A percentile compares a stretch with the other conserved stretches of the same genome.
phyloP scores from a whole-genome alignment of 306 rosid genomes.

The Malus sieversii region DNA sequence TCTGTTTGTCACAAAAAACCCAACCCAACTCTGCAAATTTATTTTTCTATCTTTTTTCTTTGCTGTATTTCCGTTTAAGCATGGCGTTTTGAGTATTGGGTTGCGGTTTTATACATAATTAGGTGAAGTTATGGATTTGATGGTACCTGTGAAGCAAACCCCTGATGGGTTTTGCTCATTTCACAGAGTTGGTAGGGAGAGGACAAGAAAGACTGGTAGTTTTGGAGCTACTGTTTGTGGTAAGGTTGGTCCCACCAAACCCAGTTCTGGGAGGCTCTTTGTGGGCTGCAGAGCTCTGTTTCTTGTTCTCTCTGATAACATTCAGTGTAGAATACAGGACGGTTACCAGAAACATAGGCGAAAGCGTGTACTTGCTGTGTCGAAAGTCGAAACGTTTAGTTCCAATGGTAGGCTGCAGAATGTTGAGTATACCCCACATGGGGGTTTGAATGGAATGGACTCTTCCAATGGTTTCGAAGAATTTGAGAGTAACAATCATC shows the following conservation, averaged over 20 bases:
- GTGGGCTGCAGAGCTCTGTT: slow-evolving; percentile 29
- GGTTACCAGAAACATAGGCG: slow-evolving; percentile 11
- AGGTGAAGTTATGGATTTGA: slow-evolving; percentile 35
- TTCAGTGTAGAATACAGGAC: slow-evolving; percentile 13
- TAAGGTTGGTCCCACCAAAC: slow-evolving; percentile 5
- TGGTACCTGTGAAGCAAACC: slow-evolving; percentile 26
- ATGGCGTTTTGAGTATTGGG: slow-evolving; percentile 12
- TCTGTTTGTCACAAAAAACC: neutral
- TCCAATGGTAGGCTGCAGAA: slow-evolving; percentile 43
- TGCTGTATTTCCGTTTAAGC: neutral
- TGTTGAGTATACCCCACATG: slow-evolving; percentile 18
- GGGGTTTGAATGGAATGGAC: slow-evolving; percentile 26
- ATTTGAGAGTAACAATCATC: slow-evolving; percentile 45
- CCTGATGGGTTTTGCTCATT: slow-evolving; percentile 43
- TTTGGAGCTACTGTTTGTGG: slow-evolving; percentile 22
- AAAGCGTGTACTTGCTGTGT: slow-evolving; percentile 34
- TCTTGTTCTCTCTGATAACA: slow-evolving; percentile 19
- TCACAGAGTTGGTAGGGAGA: slow-evolving; percentile 23
- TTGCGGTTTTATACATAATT: slow-evolving; percentile 2
- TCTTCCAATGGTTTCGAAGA: slow-evolving; percentile 42
- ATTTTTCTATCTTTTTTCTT: neutral
- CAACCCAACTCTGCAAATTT: neutral
- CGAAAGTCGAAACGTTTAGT: slow-evolving; percentile 38
- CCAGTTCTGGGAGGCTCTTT: slow-evolving; percentile 10
- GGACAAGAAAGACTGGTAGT: slow-evolving; percentile 8